Evolutionary conservation across 441 rosid genomes (phyloP).

Genomic region (Sinapis alba): DNA sequence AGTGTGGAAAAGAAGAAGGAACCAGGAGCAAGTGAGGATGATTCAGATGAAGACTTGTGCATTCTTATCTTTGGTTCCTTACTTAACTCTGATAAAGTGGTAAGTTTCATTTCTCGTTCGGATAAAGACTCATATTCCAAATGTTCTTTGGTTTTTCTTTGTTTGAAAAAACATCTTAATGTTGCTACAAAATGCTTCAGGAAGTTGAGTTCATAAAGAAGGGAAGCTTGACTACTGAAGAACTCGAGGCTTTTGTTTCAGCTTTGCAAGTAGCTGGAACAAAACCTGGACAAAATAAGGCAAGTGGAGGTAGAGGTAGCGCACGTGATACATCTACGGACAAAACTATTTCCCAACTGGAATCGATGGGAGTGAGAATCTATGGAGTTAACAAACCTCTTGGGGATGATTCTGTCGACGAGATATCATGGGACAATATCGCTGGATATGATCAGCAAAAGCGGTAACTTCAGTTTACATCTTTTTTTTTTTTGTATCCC

Average conservation of each 20-base stretch:
- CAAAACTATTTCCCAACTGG: constrained; percentile 60
- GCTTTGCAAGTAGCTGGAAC: constrained; percentile 67
- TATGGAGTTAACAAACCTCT: constrained; percentile 75
- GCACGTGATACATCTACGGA: constrained; percentile 47
- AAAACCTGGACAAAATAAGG: constrained; percentile 47
- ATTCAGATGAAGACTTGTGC: constrained; percentile 63
- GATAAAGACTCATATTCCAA: not conserved
- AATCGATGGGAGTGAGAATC: constrained; percentile 88
- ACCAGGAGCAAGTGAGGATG: constrained; percentile 41
- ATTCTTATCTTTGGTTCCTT: constrained; percentile 80
- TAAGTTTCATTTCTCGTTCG: constrained; percentile 37
- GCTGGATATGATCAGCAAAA: constrained; percentile 96
- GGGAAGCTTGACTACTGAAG: constrained; percentile 73
- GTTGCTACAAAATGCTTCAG: constrained; percentile 40
- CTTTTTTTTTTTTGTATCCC: not conserved
- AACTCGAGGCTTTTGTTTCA: constrained; percentile 89
- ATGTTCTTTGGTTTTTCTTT: not conserved
- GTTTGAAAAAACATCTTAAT: not conserved
- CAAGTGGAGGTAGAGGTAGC: constrained; percentile 44
- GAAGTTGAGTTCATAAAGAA: constrained; percentile 90
- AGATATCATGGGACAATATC: constrained; percentile 87
- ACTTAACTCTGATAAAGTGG: constrained; percentile 73
- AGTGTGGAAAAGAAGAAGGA: constrained; percentile 54
- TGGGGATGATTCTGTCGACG: constrained; percentile 45
- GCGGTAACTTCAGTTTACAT: constrained; percentile 48